Conservation (phyloP, 768 basidiomycete genomes). For the Tylopilus rubrobrunneus region DNA sequence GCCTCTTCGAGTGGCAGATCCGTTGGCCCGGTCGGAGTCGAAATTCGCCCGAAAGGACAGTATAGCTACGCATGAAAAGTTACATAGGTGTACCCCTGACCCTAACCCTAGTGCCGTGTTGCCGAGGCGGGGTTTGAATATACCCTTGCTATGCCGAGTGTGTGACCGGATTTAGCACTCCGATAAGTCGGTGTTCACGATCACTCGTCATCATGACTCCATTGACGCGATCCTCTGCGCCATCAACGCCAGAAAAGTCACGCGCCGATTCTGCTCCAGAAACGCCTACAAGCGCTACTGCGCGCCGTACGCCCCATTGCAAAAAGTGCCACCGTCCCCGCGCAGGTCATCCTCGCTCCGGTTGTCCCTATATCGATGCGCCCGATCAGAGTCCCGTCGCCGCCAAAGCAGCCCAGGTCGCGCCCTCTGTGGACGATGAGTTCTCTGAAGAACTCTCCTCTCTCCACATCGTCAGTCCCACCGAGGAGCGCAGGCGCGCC, state of each 20-base stretch:
- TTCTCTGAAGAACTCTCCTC: conserved; percentile 45
- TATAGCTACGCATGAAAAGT: too few species aligned
- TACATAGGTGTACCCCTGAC: too few species aligned
- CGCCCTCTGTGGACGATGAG: conserved; percentile 18
- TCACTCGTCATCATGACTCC: conserved; percentile 21
- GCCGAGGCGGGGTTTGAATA: too few species aligned
- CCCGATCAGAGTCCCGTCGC: conserved; percentile 11
- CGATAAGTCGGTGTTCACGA: not conserved
- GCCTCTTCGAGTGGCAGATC: too few species aligned
- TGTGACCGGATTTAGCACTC: not conserved
- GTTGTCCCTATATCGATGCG: conserved; percentile 48
- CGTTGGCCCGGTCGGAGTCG: too few species aligned
- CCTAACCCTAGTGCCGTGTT: too few species aligned
- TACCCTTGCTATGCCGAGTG: too few species aligned
- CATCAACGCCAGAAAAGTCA: conserved; percentile 27
- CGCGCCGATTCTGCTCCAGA: conserved; percentile 9
- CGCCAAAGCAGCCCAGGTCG: not conserved
- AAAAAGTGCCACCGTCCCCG: conserved; percentile 52
- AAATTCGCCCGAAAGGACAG: too few species aligned
- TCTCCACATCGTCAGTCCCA: conserved; percentile 37
- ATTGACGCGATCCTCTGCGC: conserved; percentile 27
- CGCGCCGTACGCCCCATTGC: conserved; percentile 53
- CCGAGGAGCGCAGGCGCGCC: conserved; percentile 13
- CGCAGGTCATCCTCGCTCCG: conserved; percentile 59
- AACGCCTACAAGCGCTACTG: conserved; percentile 36